phyloP scores from a whole-genome alignment of 2,329 filamentous ascomycete species.

The Didymosphaeria variabile region DNA sequence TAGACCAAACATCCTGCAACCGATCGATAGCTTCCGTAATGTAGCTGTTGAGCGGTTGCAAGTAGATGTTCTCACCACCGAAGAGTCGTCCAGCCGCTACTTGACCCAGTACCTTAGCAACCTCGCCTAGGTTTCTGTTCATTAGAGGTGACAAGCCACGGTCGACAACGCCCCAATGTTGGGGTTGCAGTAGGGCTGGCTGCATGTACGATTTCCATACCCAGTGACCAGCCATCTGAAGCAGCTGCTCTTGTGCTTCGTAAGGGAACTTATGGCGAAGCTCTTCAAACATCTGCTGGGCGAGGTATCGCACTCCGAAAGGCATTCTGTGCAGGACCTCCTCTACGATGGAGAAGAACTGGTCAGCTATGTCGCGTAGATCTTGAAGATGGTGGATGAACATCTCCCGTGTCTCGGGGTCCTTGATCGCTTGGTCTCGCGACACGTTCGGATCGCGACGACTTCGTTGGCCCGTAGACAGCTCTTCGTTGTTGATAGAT shows the following conservation, averaged over 20 bases:
- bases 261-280: conserved; percentile 80
- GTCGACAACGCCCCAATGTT: conserved; percentile 92
- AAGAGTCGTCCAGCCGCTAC: conserved; percentile 89
- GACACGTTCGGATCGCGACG: conserved; percentile 83
- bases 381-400: conserved; percentile 97
- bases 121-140: conserved; percentile 89
- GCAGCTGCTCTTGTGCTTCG: conserved; percentile 78
- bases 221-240: conserved; percentile 90
- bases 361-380: conserved; percentile 91
- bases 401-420: conserved; percentile 87
- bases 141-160: conserved; percentile 88
- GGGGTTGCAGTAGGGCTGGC: conserved; percentile 86
- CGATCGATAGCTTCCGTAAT: conserved; percentile 85
- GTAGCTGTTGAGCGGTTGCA: conserved; percentile 94
- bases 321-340: conserved; percentile 88
- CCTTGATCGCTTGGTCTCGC: conserved; percentile 92
- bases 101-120: conserved; percentile 90
- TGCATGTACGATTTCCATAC: conserved; percentile 94
- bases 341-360: conserved; percentile 83
- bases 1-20: conserved; percentile 76
- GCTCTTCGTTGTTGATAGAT: conserved; percentile 95
- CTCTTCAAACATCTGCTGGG: conserved; percentile 83
- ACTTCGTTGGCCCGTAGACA: conserved; percentile 87
- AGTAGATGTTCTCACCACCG: conserved; percentile 91
- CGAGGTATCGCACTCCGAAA: conserved; percentile 88